phyloP scores from a whole-genome alignment of 169 alveolate species.

The Miamiensis avidus region DNA sequence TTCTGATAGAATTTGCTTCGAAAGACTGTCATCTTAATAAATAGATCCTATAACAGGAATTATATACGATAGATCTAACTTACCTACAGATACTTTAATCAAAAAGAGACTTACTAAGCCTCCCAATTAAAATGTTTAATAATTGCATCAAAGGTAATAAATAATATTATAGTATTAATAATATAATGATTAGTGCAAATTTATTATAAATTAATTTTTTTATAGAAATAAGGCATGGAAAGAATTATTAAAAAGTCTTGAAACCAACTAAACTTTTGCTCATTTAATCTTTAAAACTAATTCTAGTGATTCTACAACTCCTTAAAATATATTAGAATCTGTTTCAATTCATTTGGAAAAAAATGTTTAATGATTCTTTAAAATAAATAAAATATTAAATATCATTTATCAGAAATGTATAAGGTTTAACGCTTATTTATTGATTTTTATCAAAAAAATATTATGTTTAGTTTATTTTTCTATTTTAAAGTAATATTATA shows the following conservation, averaged over 20 bases:
- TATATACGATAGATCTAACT: conserved; percentile 44
- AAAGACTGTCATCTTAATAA: conserved; percentile 67
- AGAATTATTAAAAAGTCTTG: conserved; percentile 29
- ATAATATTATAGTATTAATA: too few relatives aligned
- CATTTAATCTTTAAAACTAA: conserved; percentile 28
- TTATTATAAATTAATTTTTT: not conserved
- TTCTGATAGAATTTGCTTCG: conserved; percentile 55
- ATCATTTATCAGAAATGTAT: too few relatives aligned
- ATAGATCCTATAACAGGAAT: conserved; percentile 76
- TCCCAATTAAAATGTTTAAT: conserved; percentile 56
- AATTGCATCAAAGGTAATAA: conserved; percentile 55
- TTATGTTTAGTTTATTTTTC: too few relatives aligned
- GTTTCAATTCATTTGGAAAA: conserved; percentile 45
- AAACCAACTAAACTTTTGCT: conserved; percentile 22
- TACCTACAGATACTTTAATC: conserved; percentile 47
- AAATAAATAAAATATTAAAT: too few relatives aligned
- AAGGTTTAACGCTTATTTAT: not conserved
- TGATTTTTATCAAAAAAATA: too few relatives aligned
- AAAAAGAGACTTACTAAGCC: conserved; percentile 39
- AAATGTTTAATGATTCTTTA: too few relatives aligned
- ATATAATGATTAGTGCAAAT: too few relatives aligned
- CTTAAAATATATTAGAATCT: conserved; percentile 35
- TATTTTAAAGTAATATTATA: not conserved
- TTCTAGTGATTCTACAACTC: conserved; percentile 1
- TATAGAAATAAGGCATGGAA: conserved; percentile 43